Conservation (phyloP, 1,284 basidiomycete genomes). For the Mycosarcoma maydis region DNA sequence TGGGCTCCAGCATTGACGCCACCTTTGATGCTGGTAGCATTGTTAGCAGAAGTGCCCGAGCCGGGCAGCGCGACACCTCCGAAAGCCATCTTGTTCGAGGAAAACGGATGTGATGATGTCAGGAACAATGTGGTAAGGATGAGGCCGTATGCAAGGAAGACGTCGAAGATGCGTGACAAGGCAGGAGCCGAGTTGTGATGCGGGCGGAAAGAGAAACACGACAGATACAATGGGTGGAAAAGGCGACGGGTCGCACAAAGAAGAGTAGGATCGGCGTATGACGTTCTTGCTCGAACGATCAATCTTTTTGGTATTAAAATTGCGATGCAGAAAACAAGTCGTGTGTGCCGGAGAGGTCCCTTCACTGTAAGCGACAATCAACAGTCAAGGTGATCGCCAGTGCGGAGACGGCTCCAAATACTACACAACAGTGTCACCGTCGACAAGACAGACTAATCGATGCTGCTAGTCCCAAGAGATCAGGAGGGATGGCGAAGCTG, state of each 20-base stretch:
- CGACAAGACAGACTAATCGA: constrained; percentile 41
- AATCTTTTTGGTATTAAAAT: constrained; percentile 17
- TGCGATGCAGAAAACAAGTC: not conserved
- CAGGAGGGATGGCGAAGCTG: not conserved
- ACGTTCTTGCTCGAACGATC: constrained; percentile 12
- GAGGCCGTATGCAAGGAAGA: not conserved
- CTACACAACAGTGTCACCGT: constrained; percentile 34
- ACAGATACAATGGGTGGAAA: not conserved
- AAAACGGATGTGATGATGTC: not conserved
- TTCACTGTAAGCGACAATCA: constrained; percentile 22
- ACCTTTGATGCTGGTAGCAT: constrained; percentile 25
- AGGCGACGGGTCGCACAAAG: constrained; percentile 12
- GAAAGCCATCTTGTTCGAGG: constrained; percentile 34
- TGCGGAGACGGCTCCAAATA: constrained; percentile 20
- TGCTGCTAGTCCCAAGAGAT: constrained; percentile 17
- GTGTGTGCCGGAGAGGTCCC: constrained; percentile 10
- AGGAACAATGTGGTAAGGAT: not conserved
- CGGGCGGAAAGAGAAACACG: constrained; percentile 7
- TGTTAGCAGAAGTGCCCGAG: constrained; percentile 36
- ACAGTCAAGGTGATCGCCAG: constrained; percentile 40
- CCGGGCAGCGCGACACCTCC: constrained; percentile 51
- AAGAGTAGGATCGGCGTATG: constrained; percentile 15
- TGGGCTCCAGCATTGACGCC: constrained; percentile 17
- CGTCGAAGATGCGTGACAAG: constrained; percentile 17
- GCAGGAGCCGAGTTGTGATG: constrained; percentile 17